Evolutionary conservation across 306 rosid species (phyloP), one percentile per base, ranked within the genome.

Genomic region (Casuarina cunninghamiana): DNA sequence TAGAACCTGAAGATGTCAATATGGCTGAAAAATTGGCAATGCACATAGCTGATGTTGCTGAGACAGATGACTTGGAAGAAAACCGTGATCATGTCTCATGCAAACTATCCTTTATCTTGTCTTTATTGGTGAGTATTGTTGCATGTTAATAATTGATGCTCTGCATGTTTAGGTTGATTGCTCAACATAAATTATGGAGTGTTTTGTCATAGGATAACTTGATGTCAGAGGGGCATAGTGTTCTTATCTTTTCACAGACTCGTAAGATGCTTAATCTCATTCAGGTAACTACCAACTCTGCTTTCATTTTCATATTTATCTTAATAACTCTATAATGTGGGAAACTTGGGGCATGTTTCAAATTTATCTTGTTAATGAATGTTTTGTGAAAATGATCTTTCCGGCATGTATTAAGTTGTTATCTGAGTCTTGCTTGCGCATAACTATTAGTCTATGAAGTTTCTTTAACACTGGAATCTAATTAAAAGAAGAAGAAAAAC

Each of bases 231-330:
- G 98, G 98, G 71, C 97, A 94, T 83, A 78, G 66, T 45, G 90
- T 94, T 81, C 94, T 94, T 49, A 91, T 94, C 71, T 94, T 94
- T 77, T 94, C 98, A 71, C 97, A 92, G 87, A 94, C 97, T 73
- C 96, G 95, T 78, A 94, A 90, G 92, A 94, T 92, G 98, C 98
- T 94, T 81, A 91, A 90, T 87, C 92, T 92, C 79, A 86, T 94
- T 77, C 90, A 94, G 97, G 97, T 94, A 70, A 62, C 84, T 75
- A 44, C 67, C 41, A 45, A 53, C 41, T 10, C 70, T 72, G 21
- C 54, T 54, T 75, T 38, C 48, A 43, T 69, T 46, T 51, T 50
- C n/a, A 66, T 7, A 66, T 66, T 41, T 41, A 15, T 66, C 35
- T 66, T 17, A 66, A 62, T 11, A 5, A 62, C 19, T 37, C 11